Conservation (phyloP, 2,329 filamentous ascomycete genomes). For the Neodidymelliopsis sp. region DNA sequence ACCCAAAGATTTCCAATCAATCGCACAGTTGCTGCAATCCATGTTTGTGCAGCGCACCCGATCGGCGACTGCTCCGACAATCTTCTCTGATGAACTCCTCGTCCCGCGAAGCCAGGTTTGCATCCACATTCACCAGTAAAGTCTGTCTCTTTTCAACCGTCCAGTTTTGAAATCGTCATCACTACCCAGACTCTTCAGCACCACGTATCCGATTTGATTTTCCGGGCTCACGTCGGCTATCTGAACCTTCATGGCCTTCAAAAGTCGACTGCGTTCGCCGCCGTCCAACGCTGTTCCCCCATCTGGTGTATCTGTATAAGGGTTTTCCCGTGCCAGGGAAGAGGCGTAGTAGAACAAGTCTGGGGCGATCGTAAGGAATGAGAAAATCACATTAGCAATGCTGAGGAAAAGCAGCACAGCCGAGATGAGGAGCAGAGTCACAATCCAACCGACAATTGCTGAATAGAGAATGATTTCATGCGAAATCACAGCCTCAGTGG, state of each 20-base stretch:
- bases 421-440: not conserved
- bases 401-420: slow-evolving; percentile 3
- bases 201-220: slow-evolving; percentile 28
- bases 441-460: slow-evolving; percentile 4
- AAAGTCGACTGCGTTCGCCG: slow-evolving; percentile 25
- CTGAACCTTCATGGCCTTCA: slow-evolving; percentile 27
- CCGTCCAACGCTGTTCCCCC: slow-evolving; percentile 26
- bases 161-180: not conserved
- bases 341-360: slow-evolving; percentile 32
- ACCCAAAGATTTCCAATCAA: too few relatives aligned
- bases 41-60: too few relatives aligned
- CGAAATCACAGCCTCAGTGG: not conserved
- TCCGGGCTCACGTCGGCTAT: slow-evolving; percentile 29
- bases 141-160: not conserved
- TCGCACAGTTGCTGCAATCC: too few relatives aligned
- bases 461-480: slow-evolving; percentile 1
- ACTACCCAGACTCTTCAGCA: slow-evolving; percentile 18
- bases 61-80: too few relatives aligned
- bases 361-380: slow-evolving; percentile 19
- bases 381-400: not conserved
- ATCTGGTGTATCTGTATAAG: slow-evolving; percentile 19
- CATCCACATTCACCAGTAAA: not conserved
- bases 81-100: too few relatives aligned
- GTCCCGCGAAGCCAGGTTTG: too few relatives aligned
- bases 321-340: slow-evolving; percentile 32